These are phyloP conservation scores for Fusarium sp. DNA, from an alignment of 2,329 filamentous ascomycete genomes.

Conservation along the genomic window DNA sequence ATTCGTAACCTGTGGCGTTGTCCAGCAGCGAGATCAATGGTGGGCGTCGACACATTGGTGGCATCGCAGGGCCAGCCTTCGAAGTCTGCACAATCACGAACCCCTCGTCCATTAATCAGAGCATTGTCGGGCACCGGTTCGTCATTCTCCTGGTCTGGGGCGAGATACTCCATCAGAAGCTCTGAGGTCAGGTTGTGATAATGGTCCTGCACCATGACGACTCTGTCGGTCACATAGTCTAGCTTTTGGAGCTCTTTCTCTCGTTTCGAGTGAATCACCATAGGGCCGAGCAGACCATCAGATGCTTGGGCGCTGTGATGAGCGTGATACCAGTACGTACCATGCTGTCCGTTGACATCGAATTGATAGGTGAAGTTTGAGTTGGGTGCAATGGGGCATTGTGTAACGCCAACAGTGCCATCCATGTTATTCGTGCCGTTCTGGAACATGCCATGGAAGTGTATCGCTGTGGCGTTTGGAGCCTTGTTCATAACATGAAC, in stretches of 20 bases:
- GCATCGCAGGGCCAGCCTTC: slow-evolving; percentile 62
- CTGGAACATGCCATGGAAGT: slow-evolving; percentile 86
- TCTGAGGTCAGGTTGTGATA: slow-evolving; percentile 73
- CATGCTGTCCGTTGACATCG: slow-evolving; percentile 67
- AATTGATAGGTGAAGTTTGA: slow-evolving; percentile 78
- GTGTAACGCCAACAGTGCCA: slow-evolving; percentile 77
- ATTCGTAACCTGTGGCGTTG: slow-evolving; percentile 77
- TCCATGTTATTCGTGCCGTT: slow-evolving; percentile 84
- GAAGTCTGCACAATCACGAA: slow-evolving; percentile 55
- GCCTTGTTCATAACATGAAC: slow-evolving; percentile 80
- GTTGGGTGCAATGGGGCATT: slow-evolving; percentile 77
- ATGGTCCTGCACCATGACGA: slow-evolving; percentile 81
- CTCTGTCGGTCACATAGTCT: slow-evolving; percentile 64
- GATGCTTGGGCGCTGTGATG: slow-evolving; percentile 77
- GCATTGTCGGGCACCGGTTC: slow-evolving; percentile 78
- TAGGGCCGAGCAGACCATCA: slow-evolving; percentile 77
- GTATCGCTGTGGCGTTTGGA: slow-evolving; percentile 76
- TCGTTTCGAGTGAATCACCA: slow-evolving; percentile 75
- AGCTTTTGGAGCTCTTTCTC: slow-evolving; percentile 52
- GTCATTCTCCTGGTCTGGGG: slow-evolving; percentile 67
- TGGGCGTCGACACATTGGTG: slow-evolving; percentile 55
- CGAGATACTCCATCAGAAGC: slow-evolving; percentile 70
- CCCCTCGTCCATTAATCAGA: slow-evolving; percentile 71
- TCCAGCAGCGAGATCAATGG: slow-evolving; percentile 65
- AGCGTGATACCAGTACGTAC: slow-evolving; percentile 75